Conservation (phyloP, 768 basidiomycete genomes). For the Russula vinacea region DNA sequence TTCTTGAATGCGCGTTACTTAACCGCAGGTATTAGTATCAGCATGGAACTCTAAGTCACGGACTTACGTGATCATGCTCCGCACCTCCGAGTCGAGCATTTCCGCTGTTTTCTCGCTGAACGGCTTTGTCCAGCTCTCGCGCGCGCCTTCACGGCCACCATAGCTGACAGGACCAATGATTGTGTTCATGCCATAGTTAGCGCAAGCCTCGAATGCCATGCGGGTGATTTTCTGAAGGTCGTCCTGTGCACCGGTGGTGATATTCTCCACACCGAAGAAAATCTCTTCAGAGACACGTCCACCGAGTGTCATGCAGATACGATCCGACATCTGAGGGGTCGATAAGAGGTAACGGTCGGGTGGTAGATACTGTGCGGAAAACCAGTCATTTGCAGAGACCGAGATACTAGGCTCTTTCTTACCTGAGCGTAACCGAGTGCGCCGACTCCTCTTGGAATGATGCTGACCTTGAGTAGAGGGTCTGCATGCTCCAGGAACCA, state of each 20-base stretch:
- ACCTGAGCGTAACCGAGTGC: constrained; percentile 96
- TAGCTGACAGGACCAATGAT: constrained; percentile 96
- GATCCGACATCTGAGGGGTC: constrained; percentile 89
- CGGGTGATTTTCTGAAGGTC: constrained; percentile 97
- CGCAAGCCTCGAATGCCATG: constrained; percentile 95
- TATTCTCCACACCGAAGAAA: constrained; percentile 87
- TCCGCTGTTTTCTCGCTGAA: constrained; percentile 98
- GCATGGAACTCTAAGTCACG: constrained; percentile 1
- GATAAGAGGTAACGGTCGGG: constrained; percentile 95
- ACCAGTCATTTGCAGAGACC: constrained; percentile 3
- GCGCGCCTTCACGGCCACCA: constrained; percentile 79
- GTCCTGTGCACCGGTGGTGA: constrained; percentile 98
- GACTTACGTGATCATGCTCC: constrained; percentile 86
- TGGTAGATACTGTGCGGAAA: constrained; percentile 70
- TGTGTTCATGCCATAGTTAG: constrained; percentile 96
- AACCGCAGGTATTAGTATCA: constrained; percentile 19
- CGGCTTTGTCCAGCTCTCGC: constrained; percentile 92
- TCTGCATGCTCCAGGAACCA: constrained; percentile 99
- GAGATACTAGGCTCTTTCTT: constrained; percentile 20
- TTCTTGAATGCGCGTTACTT: constrained; percentile 77
- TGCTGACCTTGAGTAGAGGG: constrained; percentile 94
- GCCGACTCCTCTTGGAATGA: constrained; percentile 94
- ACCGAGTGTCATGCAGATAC: constrained; percentile 98
- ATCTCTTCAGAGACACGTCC: constrained; percentile 98
- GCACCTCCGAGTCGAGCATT: constrained; percentile 86